phyloP scores from a whole-genome alignment of 2,329 filamentous ascomycete genomes.

The Aspergillus neoniger region DNA sequence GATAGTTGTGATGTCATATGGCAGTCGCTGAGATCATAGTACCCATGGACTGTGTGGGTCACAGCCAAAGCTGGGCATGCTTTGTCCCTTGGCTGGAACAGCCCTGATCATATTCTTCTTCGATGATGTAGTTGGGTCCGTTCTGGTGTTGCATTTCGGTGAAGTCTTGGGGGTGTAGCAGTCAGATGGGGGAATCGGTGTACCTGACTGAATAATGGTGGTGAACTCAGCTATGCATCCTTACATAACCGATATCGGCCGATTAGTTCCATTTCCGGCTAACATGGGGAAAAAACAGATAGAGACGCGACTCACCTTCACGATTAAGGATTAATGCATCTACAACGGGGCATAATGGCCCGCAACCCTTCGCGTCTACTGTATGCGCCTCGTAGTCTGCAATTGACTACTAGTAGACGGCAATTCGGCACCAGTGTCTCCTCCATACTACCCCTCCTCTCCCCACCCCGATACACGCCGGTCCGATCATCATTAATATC shows the following conservation, averaged over 20 bases:
- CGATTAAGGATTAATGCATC: neutral
- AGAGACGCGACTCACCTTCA: neutral
- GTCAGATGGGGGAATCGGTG: neutral
- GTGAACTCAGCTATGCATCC: neutral
- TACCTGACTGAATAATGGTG: neutral
- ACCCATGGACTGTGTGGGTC: slow-evolving; percentile 14
- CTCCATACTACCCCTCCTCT: neutral
- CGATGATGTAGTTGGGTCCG: neutral
- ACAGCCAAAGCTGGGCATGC: neutral
- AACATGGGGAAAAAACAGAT: neutral
- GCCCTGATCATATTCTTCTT: neutral
- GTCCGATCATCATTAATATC: neutral
- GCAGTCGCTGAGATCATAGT: slow-evolving; percentile 22
- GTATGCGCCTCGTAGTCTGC: neutral
- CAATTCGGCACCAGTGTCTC: neutral
- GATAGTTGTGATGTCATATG: slow-evolving; percentile 17
- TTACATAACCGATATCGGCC: slow-evolving; percentile 6
- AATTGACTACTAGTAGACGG: neutral
- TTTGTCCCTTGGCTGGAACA: neutral
- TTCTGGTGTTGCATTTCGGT: neutral
- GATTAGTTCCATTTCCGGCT: neutral
- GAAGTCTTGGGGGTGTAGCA: neutral
- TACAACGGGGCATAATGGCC: neutral
- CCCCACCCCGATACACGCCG: neutral
- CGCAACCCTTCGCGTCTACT: neutral